Percentiles rank a stretch among this genome's conserved stretches.
phyloP scores from a whole-genome alignment of 495 filamentous ascomycete species.

The Chaetomium tenue region DNA sequence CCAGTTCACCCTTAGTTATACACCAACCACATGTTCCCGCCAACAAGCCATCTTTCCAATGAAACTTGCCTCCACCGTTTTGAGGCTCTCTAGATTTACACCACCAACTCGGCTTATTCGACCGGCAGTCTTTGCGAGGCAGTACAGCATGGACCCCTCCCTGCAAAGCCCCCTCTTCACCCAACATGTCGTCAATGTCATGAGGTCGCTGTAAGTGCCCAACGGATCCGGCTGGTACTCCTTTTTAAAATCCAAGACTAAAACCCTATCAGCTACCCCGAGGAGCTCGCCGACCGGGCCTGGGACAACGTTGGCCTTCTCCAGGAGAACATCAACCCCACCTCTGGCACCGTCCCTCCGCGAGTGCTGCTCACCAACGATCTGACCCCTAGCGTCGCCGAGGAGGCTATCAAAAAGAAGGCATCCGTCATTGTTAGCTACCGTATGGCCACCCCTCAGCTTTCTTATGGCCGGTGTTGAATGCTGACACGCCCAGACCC shows the following conservation, averaged over 20 bases:
- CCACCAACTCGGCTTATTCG: not conserved
- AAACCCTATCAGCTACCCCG: constrained; percentile 66
- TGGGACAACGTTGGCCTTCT: constrained; percentile 76
- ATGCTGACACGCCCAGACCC: constrained; percentile 44
- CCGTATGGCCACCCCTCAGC: constrained; percentile 57
- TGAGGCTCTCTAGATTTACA: constrained; percentile 4
- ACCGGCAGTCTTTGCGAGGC: constrained; percentile 3
- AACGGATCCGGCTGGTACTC: not conserved
- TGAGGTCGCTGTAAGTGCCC: constrained; percentile 72
- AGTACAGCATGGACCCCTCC: constrained; percentile 27
- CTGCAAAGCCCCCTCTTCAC: constrained; percentile 59
- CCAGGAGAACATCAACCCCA: constrained; percentile 35
- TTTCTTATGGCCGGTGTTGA: not conserved
- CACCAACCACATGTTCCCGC: not conserved
- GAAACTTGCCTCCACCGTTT: constrained; percentile 11
- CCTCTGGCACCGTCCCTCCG: constrained; percentile 1
- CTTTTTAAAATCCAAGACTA: constrained; percentile 11
- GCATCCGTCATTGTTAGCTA: constrained; percentile 84
- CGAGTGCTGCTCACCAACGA: constrained; percentile 84
- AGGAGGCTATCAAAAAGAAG: constrained; percentile 77
- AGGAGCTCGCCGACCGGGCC: constrained; percentile 80
- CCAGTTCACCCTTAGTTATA: too few species aligned
- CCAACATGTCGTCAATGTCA: constrained; percentile 71
- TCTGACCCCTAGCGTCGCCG: constrained; percentile 81
- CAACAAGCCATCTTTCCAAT: constrained; percentile 7